These are phyloP conservation scores for Dillenia suffruticosa DNA, from an alignment of 164 flowering plant species.

Conservation along the genomic window DNA sequence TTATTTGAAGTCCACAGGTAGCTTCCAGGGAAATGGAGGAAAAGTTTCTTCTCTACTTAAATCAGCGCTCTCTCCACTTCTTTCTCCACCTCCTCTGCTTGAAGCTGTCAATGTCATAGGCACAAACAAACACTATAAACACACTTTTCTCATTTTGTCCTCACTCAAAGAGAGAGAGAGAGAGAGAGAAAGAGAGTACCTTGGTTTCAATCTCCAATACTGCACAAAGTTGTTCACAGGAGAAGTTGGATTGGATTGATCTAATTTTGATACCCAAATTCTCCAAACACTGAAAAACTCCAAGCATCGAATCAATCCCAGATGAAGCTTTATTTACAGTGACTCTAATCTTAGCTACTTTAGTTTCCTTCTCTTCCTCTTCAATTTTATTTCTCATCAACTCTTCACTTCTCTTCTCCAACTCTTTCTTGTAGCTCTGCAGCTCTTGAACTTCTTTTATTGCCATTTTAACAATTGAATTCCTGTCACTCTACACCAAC, in stretches of 20 bases:
- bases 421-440: constrained; percentile 20
- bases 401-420: constrained; percentile 24
- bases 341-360: constrained; percentile 17
- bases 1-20: too few species aligned
- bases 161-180: neutral
- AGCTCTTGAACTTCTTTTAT: constrained; percentile 20
- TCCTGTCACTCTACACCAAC: constrained; percentile 39
- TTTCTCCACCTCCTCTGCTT: constrained; percentile 25
- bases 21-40: neutral
- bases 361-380: neutral
- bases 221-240: constrained; percentile 23
- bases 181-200: constrained; percentile 11
- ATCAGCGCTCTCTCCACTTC: constrained; percentile 18
- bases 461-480: constrained; percentile 31
- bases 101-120: constrained; percentile 8
- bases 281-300: constrained; percentile 34
- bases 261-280: constrained; percentile 19
- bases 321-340: constrained; percentile 25
- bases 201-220: constrained; percentile 22
- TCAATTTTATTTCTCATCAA: constrained; percentile 13
- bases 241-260: constrained; percentile 24
- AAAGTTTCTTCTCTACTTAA: constrained; percentile 31
- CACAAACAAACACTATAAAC: neutral
- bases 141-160: neutral
- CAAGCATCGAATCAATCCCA: constrained; percentile 36